A percentile compares a stretch with the other conserved stretches of the same genome.
Conservation (phyloP, 2,329 filamentous ascomycete genomes). For the Pochonia chlamydosporia region DNA sequence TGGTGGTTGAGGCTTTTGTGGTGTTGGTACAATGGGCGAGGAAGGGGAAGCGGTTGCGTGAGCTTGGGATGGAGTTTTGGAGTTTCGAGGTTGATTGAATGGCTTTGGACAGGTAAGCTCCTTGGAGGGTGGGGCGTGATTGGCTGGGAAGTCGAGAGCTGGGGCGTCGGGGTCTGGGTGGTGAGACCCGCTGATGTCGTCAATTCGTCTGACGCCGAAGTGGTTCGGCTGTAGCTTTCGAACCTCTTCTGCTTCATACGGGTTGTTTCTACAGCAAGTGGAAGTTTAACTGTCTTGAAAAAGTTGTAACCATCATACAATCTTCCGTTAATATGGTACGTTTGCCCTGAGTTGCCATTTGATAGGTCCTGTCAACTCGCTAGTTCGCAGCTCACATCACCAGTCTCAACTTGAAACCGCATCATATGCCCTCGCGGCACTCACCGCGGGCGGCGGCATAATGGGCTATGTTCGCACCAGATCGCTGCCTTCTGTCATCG, state of each 20-base stretch:
- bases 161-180: background rate
- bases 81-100: too few species aligned
- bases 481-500: slow-evolving; percentile 80
- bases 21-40: slow-evolving; percentile 6
- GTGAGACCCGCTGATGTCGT: slow-evolving; percentile 6
- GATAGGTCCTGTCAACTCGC: background rate
- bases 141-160: slow-evolving; percentile 19
- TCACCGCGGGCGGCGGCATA: slow-evolving; percentile 83
- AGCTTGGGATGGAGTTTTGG: too few species aligned
- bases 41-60: slow-evolving; percentile 1
- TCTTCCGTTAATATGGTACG: slow-evolving; percentile 4
- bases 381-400: background rate
- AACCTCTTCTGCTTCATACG: background rate
- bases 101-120: slow-evolving; percentile 33
- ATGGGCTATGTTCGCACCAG: slow-evolving; percentile 81
- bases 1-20: slow-evolving; percentile 17
- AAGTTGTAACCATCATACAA: too few species aligned
- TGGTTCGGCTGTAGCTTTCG: background rate
- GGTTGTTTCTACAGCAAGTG: background rate
- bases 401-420: slow-evolving; percentile 39
- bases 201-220: background rate
- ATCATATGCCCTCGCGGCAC: slow-evolving; percentile 70
- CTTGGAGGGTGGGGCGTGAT: slow-evolving; percentile 23
- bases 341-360: too few species aligned
- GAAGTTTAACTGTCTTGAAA: too few species aligned